Conservation (phyloP, 768 basidiomycete genomes). For the Lyophyllum decastes region DNA sequence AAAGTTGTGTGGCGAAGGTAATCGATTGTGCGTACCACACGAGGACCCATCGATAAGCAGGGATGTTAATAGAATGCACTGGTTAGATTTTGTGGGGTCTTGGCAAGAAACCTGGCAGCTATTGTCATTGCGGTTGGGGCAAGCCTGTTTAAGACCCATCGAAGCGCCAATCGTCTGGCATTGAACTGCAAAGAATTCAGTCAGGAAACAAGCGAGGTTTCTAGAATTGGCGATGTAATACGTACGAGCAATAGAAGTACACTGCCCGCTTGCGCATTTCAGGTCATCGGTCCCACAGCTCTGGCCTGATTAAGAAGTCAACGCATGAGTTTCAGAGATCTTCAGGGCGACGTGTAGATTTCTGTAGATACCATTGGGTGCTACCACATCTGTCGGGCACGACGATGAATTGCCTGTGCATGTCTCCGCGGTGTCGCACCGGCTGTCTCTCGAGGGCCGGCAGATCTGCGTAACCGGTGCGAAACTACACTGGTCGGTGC, state of each 20-base stretch:
- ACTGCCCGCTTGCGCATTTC: constrained; percentile 75
- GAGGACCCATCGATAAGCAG: constrained; percentile 80
- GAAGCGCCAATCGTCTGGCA: constrained; percentile 73
- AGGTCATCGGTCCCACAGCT: constrained; percentile 66
- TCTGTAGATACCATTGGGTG: constrained; percentile 57
- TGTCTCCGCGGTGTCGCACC: constrained; percentile 71
- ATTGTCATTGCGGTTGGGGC: constrained; percentile 62
- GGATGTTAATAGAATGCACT: constrained; percentile 72
- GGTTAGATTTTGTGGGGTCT: constrained; percentile 59
- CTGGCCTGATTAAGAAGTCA: constrained; percentile 41
- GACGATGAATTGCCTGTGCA: constrained; percentile 75
- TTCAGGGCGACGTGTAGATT: not conserved
- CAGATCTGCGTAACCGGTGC: constrained; percentile 71
- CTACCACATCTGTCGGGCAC: constrained; percentile 68
- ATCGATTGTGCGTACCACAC: constrained; percentile 56
- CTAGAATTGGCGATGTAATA: constrained; percentile 17
- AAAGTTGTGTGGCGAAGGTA: not conserved
- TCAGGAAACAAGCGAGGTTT: not conserved
- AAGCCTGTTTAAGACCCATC: constrained; percentile 68
- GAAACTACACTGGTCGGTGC: constrained; percentile 68
- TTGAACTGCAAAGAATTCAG: constrained; percentile 51
- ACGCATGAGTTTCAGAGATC: constrained; percentile 3
- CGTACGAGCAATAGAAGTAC: constrained; percentile 73
- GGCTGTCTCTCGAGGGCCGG: constrained; percentile 61
- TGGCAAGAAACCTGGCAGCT: constrained; percentile 81